Conservation (phyloP, 495 filamentous ascomycete genomes). For the Penicillium riverlandense region DNA sequence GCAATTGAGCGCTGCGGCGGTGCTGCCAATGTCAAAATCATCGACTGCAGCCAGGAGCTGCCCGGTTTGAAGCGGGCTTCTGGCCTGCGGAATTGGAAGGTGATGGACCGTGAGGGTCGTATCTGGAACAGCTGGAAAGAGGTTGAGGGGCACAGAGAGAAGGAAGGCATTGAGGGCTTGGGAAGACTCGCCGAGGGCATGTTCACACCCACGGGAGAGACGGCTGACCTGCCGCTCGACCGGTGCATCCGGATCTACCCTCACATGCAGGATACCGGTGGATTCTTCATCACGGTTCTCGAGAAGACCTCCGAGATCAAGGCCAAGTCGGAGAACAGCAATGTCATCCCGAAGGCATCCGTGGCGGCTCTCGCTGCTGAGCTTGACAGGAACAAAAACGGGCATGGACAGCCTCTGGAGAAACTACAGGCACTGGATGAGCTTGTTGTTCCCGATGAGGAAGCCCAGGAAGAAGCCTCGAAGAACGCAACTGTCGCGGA, state of each 20-base stretch:
- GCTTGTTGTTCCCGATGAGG: slow-evolving; percentile 29
- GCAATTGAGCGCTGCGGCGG: slow-evolving; percentile 92
- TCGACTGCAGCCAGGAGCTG: slow-evolving; percentile 74
- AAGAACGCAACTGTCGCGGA: slow-evolving; percentile 40
- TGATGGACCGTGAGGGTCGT: slow-evolving; percentile 75
- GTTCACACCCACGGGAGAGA: slow-evolving; percentile 65
- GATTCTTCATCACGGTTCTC: slow-evolving; percentile 92
- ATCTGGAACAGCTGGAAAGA: slow-evolving; percentile 74
- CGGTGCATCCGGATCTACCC: slow-evolving; percentile 90
- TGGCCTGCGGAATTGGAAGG: slow-evolving; percentile 72
- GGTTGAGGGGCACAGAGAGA: slow-evolving; percentile 55
- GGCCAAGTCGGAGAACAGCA: slow-evolving; percentile 68
- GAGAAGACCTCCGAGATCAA: slow-evolving; percentile 87
- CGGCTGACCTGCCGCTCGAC: slow-evolving; percentile 64
- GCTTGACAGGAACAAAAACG: slow-evolving; percentile 43
- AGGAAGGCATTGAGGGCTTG: slow-evolving; percentile 48
- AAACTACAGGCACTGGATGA: slow-evolving; percentile 47
- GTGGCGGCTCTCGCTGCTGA: slow-evolving; percentile 50
- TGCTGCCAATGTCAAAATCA: slow-evolving; percentile 65
- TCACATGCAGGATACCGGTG: slow-evolving; percentile 91
- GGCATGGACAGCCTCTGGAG: slow-evolving; percentile 27
- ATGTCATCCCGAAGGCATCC: slow-evolving; percentile 44
- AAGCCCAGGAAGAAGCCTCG: slow-evolving; percentile 26
- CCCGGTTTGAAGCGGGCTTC: slow-evolving; percentile 65
- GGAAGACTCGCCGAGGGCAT: slow-evolving; percentile 66